Evolutionary conservation across 2,329 filamentous ascomycete genomes (phyloP), one percentile per base, ranked within the genome.

Genomic region (Paecilomyces dactylethromorphus): DNA sequence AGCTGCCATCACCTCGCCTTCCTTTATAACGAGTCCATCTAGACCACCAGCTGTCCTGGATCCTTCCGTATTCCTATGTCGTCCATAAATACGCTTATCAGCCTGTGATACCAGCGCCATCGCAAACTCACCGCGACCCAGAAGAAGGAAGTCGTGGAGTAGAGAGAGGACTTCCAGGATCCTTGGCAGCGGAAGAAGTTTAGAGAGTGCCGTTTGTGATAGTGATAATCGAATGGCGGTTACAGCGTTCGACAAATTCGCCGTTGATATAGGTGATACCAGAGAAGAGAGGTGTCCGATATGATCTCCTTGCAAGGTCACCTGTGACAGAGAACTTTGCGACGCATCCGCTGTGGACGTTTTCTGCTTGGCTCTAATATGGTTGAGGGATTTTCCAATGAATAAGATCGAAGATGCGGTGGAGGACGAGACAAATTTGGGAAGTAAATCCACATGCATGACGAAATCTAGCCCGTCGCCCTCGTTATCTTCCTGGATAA

Each of bases 111-210:
- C 91, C 26, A 99, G 76, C 0, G 89, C 88, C 75, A 94, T 87
- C 21, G 92, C 91, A 71, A 99, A 99, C 71, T 97, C 94, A 56
- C 93, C 93, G 33, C 91, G 84, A 0, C 89, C 88, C 0, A 99
- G 81, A 2, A 99, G 82, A 65, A 97, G 91, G 74, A 96, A 97
- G 58, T 94, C 87, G 54, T 92, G 84, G 1, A 97, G 80, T 8
- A 97, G 80, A 29, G 86, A 84, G 13, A 97, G 78, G 55, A 90
- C 85, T 63, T 94, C 88, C 5, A 91, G 78, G 3, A 96, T 91
- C 66, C 85, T 89, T 11, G 84, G 81, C 5, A 92, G 78, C 0
- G 94, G 94, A 3, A 99, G 75, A 0, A 97, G 80, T 67, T 89
- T 88, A 56, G 93, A 91, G 2, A 97, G 78, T 0, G 89, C 89